These are phyloP conservation scores for Exidia glandulosa DNA, from an alignment of 768 basidiomycete genomes.

Conservation along the genomic window DNA sequence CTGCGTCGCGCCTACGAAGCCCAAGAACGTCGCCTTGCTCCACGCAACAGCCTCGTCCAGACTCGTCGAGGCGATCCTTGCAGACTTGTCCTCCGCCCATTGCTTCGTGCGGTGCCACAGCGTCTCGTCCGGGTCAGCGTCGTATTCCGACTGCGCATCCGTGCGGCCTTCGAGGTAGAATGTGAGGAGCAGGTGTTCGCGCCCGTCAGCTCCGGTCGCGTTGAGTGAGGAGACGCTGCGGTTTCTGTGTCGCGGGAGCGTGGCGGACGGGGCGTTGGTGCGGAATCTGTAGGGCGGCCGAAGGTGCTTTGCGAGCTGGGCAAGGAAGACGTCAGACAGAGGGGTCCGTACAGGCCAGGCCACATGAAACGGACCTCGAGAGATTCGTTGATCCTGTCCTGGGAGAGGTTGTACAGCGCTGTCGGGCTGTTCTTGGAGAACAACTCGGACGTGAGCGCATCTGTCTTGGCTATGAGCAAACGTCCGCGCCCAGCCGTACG, in stretches of 20 bases:
- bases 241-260: slow-evolving; percentile 71
- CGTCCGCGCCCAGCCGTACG: slow-evolving; percentile 2
- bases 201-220: slow-evolving; percentile 57
- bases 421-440: slow-evolving; percentile 86
- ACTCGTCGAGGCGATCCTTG: slow-evolving; percentile 38
- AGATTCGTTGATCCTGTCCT: slow-evolving; percentile 38
- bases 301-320: slow-evolving; percentile 59
- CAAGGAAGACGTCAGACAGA: slow-evolving; percentile 7
- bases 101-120: not conserved
- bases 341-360: not conserved
- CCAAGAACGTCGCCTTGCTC: slow-evolving; percentile 27
- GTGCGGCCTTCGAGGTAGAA: slow-evolving; percentile 62
- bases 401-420: slow-evolving; percentile 57
- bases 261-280: slow-evolving; percentile 66
- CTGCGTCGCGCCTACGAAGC: not conserved
- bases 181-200: slow-evolving; percentile 75
- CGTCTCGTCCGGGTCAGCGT: not conserved
- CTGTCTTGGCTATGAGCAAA: not conserved
- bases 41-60: slow-evolving; percentile 42
- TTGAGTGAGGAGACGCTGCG: slow-evolving; percentile 73
- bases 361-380: slow-evolving; percentile 21
- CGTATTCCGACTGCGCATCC: not conserved
- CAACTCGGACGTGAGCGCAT: slow-evolving; percentile 71
- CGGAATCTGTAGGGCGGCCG: slow-evolving; percentile 62
- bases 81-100: slow-evolving; percentile 26